Evolutionary conservation across 495 filamentous ascomycete genomes (phyloP), one percentile per base, ranked within the genome.

Genomic region (Hamigera avellanea): DNA sequence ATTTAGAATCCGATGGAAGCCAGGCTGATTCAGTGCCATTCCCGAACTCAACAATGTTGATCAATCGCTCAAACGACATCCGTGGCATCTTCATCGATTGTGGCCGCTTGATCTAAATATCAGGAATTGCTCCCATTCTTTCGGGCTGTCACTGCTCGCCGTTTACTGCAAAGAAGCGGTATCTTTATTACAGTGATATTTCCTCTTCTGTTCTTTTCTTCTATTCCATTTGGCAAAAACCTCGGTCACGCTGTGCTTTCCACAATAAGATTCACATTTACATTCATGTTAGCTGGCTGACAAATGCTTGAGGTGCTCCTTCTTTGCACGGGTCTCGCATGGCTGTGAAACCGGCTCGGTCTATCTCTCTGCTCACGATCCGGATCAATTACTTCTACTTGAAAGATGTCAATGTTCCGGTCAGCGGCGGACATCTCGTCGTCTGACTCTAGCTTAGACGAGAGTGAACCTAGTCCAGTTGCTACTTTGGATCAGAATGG

Each of bases 321-420:
- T 26, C 30, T 17, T 25, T 34, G 16, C 23, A 38, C 6, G 33
- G 26, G 26, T 31, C 15, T 30, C 15, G 14, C 36, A 2, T 18
- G 19, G 8, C 14, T 18, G 26, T 32, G 5, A 33, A 13, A 14
- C 8, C 18, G 15, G 5, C 3, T 38, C 15, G 1, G 12, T 38
- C 13, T 17, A 26, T 4, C 8, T 12, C 5, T 16, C 13, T 25
- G 3, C 29, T 33, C 27, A 8, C 27, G 12, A 23, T 23, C 21
- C 9, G 21, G 21, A 23, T 9, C 21, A 23, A 23, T 23, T 23
- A 9, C 21, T 23, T 23, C 9, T 9, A 23, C 5, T n/a, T n/a
- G n/a, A n/a, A 54, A 40, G 5, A 68, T 68, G 64, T 68, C 64
- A 8, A 56, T 68, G 57, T 68, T 68, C 38, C 55, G 55, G 30